Conservation (phyloP, 768 basidiomycete genomes). For the Suillus spraguei region DNA sequence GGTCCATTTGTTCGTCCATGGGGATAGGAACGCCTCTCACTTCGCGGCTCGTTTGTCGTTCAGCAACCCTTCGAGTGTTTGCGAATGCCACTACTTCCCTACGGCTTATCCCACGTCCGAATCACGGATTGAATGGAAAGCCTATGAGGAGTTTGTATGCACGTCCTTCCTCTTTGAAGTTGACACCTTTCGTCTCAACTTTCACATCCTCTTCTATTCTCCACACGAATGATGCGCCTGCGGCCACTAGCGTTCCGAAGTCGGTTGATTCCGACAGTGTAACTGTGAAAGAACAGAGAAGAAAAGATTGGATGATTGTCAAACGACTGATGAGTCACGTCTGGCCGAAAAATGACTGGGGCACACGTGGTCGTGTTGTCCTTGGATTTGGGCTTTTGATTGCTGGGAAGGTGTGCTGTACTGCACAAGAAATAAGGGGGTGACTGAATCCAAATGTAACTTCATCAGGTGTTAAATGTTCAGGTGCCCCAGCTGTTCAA, state of each 20-base stretch:
- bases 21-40: slow-evolving; percentile 20
- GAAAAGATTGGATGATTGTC: slow-evolving; percentile 86
- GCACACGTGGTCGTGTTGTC: slow-evolving; percentile 78
- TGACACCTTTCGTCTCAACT: slow-evolving; percentile 12
- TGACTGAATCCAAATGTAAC: slow-evolving; percentile 2
- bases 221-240: neutral
- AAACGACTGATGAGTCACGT: slow-evolving; percentile 83
- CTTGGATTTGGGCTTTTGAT: slow-evolving; percentile 81
- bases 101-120: neutral
- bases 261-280: slow-evolving; percentile 16
- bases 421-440: neutral
- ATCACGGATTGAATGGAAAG: neutral
- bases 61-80: slow-evolving; percentile 18
- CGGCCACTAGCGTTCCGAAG: slow-evolving; percentile 7
- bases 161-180: slow-evolving; percentile 11
- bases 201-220: slow-evolving; percentile 22
- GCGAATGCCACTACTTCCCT: slow-evolving; percentile 12
- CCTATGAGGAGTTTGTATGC: slow-evolving; percentile 12
- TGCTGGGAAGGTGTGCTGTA: slow-evolving; percentile 72
- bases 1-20: slow-evolving; percentile 21
- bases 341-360: slow-evolving; percentile 89
- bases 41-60: slow-evolving; percentile 21
- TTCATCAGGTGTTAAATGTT: slow-evolving; percentile 80
- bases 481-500: slow-evolving; percentile 99
- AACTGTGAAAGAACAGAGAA: slow-evolving; percentile 53